These are phyloP conservation scores for Gaeumannomyces sp. DNA, from an alignment of 2,329 filamentous ascomycete genomes.

Conservation along the genomic window DNA sequence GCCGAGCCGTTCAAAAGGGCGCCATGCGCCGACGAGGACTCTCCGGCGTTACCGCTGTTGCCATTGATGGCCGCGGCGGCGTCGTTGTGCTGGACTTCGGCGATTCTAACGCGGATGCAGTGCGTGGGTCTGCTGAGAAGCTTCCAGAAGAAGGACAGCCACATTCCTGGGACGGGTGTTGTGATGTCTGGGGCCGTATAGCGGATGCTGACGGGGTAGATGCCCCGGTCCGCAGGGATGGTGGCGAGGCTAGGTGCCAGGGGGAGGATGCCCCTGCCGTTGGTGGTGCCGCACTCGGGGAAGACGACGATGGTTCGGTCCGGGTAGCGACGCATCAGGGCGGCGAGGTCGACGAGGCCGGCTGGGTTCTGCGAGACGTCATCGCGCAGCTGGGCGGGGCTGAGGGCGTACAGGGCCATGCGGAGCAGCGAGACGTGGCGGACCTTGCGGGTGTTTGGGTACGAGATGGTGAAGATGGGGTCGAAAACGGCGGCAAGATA, in stretches of 20 bases:
- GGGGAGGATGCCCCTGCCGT: conserved; percentile 82
- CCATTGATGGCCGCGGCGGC: conserved; percentile 28
- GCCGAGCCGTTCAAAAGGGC: conserved; percentile 23
- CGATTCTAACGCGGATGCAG: conserved; percentile 85
- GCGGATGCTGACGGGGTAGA: conserved; percentile 85
- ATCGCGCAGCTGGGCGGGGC: conserved; percentile 44
- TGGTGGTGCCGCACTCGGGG: conserved; percentile 90
- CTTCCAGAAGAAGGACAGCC: conserved; percentile 73
- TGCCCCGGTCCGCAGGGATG: conserved; percentile 59
- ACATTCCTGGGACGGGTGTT: conserved; percentile 75
- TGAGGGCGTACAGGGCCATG: conserved; percentile 69
- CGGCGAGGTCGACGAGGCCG: conserved; percentile 52
- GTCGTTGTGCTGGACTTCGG: conserved; percentile 58
- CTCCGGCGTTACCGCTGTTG: conserved; percentile 4
- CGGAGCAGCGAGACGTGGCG: conserved; percentile 69
- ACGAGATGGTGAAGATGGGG: conserved; percentile 85
- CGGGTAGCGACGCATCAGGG: conserved; percentile 62
- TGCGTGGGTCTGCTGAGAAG: conserved; percentile 80
- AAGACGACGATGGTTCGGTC: conserved; percentile 77
- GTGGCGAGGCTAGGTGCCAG: conserved; percentile 72
- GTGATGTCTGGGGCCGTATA: conserved; percentile 88
- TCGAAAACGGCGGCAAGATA: conserved; percentile 96
- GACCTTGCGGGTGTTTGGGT: conserved; percentile 67
- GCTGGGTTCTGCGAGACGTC: conserved; percentile 32
- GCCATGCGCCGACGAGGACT: conserved; percentile 8